Base-by-base conservation (phyloP, 805 yeast species). In the Saturnispora silvae region DNA sequence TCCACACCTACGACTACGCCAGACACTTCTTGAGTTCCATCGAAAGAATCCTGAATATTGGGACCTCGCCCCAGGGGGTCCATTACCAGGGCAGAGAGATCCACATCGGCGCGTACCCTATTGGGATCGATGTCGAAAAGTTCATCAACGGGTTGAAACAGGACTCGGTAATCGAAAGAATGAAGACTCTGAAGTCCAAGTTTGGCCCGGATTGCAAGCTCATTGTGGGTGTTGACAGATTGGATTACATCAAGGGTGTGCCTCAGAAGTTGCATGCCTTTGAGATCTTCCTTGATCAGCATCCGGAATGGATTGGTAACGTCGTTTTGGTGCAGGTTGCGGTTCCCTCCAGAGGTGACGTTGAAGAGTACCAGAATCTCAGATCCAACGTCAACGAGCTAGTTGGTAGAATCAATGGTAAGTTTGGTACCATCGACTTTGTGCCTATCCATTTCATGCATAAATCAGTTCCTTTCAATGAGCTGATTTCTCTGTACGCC, bases 1-100 rank as follows among this genome's bases (percentile, higher is more conserved):
- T 92, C 70, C 99, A 92, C 59, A 92, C 98, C n/a, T 94, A 92
- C 58, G 99, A 92, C 58, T 92, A 92, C 53, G 97, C 95, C 10
- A 71, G 98, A 49, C 99, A 92, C 64, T 92, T 94, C 61, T 61
- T 94, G 37, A 80, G 94, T 15, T 77, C 95, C 1, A 95, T 92
- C 9, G 78, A 86, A 41, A 69, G 95, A 40, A 81, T 92, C 15
- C 68, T 92, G 37, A 72, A 82, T 43, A 75, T 86, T 6, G 79
- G 77, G 35, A 86, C 96, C 0, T 67, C 81, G 43, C 98, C 98
- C 3, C 87, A 86, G 45, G 95, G 96, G 15, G 82, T 92, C 15
- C 79, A 80, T 44, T 84, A 70, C 54, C 65, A 75, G 31, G 82
- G 84, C 20, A 65, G 89, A 35, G 73, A 75, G 42, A 89, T 92